These are phyloP conservation scores for Kwoniella shandongensis DNA, from an alignment of 768 basidiomycete genomes.

Conservation along the genomic window DNA sequence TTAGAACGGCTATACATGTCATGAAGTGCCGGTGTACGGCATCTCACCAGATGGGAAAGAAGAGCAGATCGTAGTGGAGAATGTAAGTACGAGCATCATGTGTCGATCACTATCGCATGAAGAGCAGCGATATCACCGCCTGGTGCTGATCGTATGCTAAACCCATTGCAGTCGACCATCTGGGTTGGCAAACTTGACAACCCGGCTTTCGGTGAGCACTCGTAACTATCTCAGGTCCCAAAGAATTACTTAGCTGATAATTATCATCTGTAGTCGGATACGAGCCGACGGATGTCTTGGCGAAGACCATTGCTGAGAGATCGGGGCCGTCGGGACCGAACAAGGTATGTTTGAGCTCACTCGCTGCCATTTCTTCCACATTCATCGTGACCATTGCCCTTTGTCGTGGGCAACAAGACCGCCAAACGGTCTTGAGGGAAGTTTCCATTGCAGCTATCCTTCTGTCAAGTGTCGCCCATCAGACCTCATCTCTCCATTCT, in stretches of 20 bases:
- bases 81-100: conserved; percentile 20
- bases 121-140: not conserved
- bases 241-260: no score
- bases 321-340: conserved; percentile 87
- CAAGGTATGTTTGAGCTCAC: conserved; percentile 67
- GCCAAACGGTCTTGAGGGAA: no score
- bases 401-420: no score
- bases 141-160: no score
- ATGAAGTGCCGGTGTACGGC: conserved; percentile 71
- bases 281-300: conserved; percentile 70
- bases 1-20: conserved; percentile 87
- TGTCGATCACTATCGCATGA: not conserved
- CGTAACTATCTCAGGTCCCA: no score
- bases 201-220: conserved; percentile 76
- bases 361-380: no score
- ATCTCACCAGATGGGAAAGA: conserved; percentile 60
- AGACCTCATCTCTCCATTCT: not conserved
- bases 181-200: conserved; percentile 87
- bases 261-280: conserved; percentile 67
- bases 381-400: no score
- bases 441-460: no score
- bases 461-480: no score
- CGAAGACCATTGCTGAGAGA: conserved; percentile 68
- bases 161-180: conserved; percentile 57
- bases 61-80: conserved; percentile 58